Evolutionary conservation across 2,329 filamentous ascomycete species (phyloP).

Genomic region (Curvularia verruculosa): DNA sequence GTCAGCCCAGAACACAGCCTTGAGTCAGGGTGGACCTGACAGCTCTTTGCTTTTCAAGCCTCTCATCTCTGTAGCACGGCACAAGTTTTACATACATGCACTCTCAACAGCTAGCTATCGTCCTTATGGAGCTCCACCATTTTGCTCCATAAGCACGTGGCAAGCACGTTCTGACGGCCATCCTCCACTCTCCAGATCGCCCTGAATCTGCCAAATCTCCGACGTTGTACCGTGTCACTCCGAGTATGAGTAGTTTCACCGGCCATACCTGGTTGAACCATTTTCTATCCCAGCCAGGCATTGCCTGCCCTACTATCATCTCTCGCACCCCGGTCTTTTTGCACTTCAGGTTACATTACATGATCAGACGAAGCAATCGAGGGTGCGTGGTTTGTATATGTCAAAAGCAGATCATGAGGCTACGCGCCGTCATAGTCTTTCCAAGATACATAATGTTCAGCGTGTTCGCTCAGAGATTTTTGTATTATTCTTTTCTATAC

Average conservation of each 20-base stretch:
- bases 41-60: constrained; percentile 3
- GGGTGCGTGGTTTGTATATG: neutral
- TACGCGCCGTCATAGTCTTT: neutral
- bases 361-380: neutral
- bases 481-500: neutral
- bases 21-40: neutral
- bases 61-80: neutral
- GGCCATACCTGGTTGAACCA: neutral
- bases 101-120: neutral
- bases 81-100: neutral
- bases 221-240: constrained; percentile 8
- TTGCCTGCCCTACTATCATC: neutral
- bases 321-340: neutral
- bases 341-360: neutral
- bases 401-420: neutral
- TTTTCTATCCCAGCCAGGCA: neutral
- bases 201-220: constrained; percentile 11
- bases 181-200: neutral
- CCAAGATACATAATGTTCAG: neutral
- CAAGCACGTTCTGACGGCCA: neutral
- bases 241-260: constrained; percentile 3
- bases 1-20: constrained; percentile 10
- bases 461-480: neutral
- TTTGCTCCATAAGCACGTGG: constrained; percentile 6
- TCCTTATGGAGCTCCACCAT: neutral